Evolutionary conservation across 192 early-diverging fungal species (phyloP).

Genomic region (Thamnidium elegans): DNA sequence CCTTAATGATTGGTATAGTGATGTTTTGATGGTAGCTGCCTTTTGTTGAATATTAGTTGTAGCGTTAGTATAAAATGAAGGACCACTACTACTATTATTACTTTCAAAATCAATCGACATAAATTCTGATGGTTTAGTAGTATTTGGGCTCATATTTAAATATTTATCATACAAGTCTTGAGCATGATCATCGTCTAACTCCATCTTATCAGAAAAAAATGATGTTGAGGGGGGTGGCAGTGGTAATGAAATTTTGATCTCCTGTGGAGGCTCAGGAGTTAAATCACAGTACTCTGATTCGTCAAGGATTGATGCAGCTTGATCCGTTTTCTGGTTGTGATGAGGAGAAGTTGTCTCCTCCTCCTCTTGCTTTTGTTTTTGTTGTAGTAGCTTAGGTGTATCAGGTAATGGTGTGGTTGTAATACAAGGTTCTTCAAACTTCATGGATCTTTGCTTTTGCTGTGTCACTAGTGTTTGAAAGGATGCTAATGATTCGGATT

Average conservation of each 20-base stretch:
- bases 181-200: conserved; percentile 14
- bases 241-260: conserved; percentile 21
- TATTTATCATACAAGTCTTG: conserved; percentile 20
- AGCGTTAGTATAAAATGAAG: conserved; percentile 10
- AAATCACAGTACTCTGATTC: conserved; percentile 2
- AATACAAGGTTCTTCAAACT: background rate
- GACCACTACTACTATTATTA: background rate
- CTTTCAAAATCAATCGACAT: conserved; percentile 13
- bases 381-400: no score
- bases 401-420: background rate
- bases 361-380: background rate
- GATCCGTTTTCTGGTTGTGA: conserved; percentile 10
- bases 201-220: conserved; percentile 32
- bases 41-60: conserved; percentile 18
- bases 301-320: conserved; percentile 5
- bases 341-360: background rate
- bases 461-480: conserved; percentile 5
- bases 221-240: conserved; percentile 26
- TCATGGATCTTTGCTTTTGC: background rate
- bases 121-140: background rate
- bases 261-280: conserved; percentile 15
- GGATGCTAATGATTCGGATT: background rate
- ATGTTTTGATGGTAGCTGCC: conserved; percentile 20
- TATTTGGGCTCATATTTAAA: background rate
- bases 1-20: conserved; percentile 21